Evolutionary conservation across 306 rosid species (phyloP).

Genomic region (Lagenaria siceraria): DNA sequence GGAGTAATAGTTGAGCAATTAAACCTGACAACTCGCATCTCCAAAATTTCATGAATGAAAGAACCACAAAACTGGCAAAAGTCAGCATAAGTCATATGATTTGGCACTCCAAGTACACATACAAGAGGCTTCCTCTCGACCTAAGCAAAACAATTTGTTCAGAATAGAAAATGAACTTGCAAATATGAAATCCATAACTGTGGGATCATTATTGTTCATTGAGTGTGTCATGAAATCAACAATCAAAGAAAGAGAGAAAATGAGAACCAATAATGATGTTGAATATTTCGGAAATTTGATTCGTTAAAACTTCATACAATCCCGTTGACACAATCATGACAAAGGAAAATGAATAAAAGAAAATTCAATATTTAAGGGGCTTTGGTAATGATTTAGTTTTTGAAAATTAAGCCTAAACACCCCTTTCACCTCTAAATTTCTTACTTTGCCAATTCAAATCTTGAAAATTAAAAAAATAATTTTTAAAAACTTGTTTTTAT

Average conservation of each 20-base stretch:
- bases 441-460: no score
- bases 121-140: conserved; percentile 64
- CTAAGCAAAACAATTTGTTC: conserved; percentile 19
- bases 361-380: background rate
- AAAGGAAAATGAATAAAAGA: background rate
- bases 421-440: no score
- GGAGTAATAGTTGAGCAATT: background rate
- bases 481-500: no score
- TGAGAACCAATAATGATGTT: background rate
- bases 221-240: background rate
- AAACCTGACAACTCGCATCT: conserved; percentile 89
- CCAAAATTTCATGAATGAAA: conserved; percentile 65
- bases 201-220: background rate
- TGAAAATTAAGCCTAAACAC: no score
- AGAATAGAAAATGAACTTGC: background rate
- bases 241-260: no score
- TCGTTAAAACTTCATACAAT: background rate
- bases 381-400: no score
- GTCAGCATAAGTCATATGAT: conserved; percentile 95
- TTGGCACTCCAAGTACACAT: conserved; percentile 82
- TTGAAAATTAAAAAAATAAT: no score
- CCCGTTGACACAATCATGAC: background rate
- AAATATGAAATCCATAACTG: background rate
- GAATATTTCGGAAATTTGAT: background rate
- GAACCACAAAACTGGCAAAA: conserved; percentile 88